Evolutionary conservation across 2,329 filamentous ascomycete species (phyloP).

Genomic region (Mycosphaerella sp.): DNA sequence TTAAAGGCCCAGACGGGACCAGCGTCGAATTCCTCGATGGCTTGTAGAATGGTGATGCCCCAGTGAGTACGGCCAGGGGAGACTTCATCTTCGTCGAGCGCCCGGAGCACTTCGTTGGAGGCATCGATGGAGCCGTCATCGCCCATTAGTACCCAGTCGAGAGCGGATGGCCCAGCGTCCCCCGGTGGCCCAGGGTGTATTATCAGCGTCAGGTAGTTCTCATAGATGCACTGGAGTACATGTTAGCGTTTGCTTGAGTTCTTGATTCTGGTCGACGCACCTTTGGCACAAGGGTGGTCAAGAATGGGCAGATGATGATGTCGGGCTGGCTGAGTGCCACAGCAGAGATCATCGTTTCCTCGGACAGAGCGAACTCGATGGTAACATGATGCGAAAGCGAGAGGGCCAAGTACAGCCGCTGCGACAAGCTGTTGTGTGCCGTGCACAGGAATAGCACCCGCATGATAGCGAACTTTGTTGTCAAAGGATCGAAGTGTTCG

Average conservation of each 20-base stretch:
- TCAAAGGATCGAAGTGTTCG: neutral
- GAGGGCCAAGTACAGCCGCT: slow-evolving; percentile 36
- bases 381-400: slow-evolving; percentile 36
- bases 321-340: slow-evolving; percentile 35
- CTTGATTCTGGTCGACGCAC: slow-evolving; percentile 1
- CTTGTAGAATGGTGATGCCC: slow-evolving; percentile 39
- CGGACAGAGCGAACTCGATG: slow-evolving; percentile 36
- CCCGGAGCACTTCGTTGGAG: slow-evolving; percentile 28
- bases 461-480: slow-evolving; percentile 22
- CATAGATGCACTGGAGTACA: slow-evolving; percentile 29
- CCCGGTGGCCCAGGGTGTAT: slow-evolving; percentile 41
- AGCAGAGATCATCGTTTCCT: slow-evolving; percentile 36
- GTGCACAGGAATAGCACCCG: slow-evolving; percentile 43
- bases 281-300: slow-evolving; percentile 36
- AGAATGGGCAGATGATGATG: slow-evolving; percentile 41
- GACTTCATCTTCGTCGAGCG: slow-evolving; percentile 22
- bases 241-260: neutral
- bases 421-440: slow-evolving; percentile 42
- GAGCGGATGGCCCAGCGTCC: slow-evolving; percentile 39
- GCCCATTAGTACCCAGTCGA: slow-evolving; percentile 42
- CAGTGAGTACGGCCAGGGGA: slow-evolving; percentile 37
- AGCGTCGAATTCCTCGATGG: slow-evolving; percentile 40
- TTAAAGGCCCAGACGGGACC: slow-evolving; percentile 43
- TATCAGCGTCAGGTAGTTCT: slow-evolving; percentile 37
- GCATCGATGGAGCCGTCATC: slow-evolving; percentile 37